A percentile compares a stretch with the other conserved stretches of the same genome.
phyloP scores from a whole-genome alignment of 1,284 basidiomycete genomes.

The Lignosus rhinocerotis region DNA sequence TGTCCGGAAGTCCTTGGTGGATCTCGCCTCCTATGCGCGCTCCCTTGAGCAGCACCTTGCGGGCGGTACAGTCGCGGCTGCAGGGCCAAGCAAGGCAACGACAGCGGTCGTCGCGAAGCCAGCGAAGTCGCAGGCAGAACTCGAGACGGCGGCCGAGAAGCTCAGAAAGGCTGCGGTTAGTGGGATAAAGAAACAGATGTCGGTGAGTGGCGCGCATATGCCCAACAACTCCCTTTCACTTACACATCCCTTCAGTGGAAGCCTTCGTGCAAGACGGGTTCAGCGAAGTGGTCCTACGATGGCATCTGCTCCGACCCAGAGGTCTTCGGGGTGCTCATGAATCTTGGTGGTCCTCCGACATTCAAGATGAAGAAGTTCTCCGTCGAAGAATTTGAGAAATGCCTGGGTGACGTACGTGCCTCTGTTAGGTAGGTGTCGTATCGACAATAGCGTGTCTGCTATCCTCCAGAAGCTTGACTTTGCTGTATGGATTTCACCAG shows the following conservation, averaged over 20 bases:
- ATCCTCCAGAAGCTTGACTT: not conserved
- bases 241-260: constrained; percentile 43
- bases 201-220: constrained; percentile 32
- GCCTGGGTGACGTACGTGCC: constrained; percentile 34
- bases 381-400: constrained; percentile 43
- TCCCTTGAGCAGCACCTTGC: constrained; percentile 39
- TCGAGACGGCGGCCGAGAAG: constrained; percentile 48
- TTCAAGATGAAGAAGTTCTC: constrained; percentile 57
- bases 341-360: constrained; percentile 44
- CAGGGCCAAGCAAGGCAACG: constrained; percentile 14
- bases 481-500: constrained; percentile 26
- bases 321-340: constrained; percentile 52
- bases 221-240: not conserved
- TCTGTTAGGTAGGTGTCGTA: constrained; percentile 29
- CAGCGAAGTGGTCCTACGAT: constrained; percentile 54
- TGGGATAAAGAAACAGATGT: constrained; percentile 59
- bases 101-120: constrained; percentile 29
- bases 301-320: constrained; percentile 52
- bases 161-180: constrained; percentile 45
- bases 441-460: not conserved
- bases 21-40: constrained; percentile 47
- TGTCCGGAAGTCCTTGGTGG: constrained; percentile 34
- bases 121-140: constrained; percentile 41
- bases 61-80: constrained; percentile 5
- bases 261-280: constrained; percentile 49